Conservation (phyloP, 2,329 filamentous ascomycete species). For the Pseudogymnoascus pannorum region DNA sequence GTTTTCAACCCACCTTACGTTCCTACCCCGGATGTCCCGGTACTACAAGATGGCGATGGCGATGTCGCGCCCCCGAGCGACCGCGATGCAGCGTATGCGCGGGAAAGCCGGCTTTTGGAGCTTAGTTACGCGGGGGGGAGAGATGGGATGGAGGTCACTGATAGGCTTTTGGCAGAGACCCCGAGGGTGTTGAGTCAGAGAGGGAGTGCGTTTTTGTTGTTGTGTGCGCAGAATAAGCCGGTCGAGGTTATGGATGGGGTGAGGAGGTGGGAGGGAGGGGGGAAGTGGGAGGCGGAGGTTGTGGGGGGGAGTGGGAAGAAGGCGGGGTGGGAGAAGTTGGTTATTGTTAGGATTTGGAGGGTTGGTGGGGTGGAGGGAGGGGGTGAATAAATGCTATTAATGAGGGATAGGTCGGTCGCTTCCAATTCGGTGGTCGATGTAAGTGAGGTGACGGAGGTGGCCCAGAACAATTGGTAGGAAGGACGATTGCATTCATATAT, state of each 20-base stretch:
- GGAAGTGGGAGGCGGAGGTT: slow-evolving; percentile 64
- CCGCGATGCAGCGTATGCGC: slow-evolving; percentile 51
- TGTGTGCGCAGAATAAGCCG: slow-evolving; percentile 87
- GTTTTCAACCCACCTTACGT: slow-evolving; percentile 98
- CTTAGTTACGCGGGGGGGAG: slow-evolving; percentile 82
- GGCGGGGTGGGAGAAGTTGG: slow-evolving; percentile 90
- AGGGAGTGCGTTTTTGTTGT: slow-evolving; percentile 80
- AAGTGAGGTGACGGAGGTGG: not conserved
- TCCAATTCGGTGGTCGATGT: not conserved
- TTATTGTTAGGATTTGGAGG: slow-evolving; percentile 80
- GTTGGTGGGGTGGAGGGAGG: slow-evolving; percentile 23
- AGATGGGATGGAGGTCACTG: slow-evolving; percentile 92
- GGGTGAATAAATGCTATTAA: not conserved
- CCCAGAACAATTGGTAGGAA: not conserved
- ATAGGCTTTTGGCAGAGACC: slow-evolving; percentile 65
- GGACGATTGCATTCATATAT: not conserved
- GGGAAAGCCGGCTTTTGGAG: slow-evolving; percentile 74
- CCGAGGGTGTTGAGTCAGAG: slow-evolving; percentile 55
- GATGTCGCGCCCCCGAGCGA: slow-evolving; percentile 22
- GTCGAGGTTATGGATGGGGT: slow-evolving; percentile 62
- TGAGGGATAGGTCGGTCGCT: not conserved
- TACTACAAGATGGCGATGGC: slow-evolving; percentile 30
- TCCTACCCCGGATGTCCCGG: slow-evolving; percentile 69
- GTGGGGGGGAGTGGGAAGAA: slow-evolving; percentile 78
- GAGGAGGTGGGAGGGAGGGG: slow-evolving; percentile 39